Base-by-base conservation (phyloP, 2,329 filamentous ascomycete species). In the Fusarium begoniae region DNA sequence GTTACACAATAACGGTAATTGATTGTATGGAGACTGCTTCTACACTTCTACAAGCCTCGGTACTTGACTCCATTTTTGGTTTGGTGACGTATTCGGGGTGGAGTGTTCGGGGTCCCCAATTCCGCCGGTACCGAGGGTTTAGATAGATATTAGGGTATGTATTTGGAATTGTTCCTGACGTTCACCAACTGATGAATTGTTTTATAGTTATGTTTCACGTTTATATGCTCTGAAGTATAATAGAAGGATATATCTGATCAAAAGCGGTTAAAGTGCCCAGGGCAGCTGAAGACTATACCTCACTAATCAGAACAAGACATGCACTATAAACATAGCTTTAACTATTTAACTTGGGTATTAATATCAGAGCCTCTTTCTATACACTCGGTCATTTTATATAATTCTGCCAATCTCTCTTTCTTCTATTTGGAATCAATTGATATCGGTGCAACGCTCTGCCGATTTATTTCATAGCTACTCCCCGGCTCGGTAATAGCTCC, bases 21-120 rank as follows among this genome's bases (percentile, higher is more conserved):
- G 66, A 68, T 44, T 62, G 35, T 24, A 45, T 54, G 54, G n/a
- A 47, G 41, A 43, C 44, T 48, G 40, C 55, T 68, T 62, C 54
- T 61, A 45, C 61, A 56, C 51, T 68, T 58, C 51, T 43, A 71
- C 71, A 68, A 76, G 64, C 75, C 73, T 76, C 75, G 75, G 75
- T 57, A 76, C 59, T 68, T 55, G 69, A 47, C 53, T 45, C 75
- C 69, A 51, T 68, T 77, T 70, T 43, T 63, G 75, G 73, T 38
- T 56, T 64, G 63, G 72, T 75, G 71, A 76, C 75, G 71, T 76
- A 63, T 73, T 58, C 28, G 43, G 54, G 59, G 70, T 72, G 73
- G 70, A 63, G 75, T 65, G 63, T 37, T 45, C 63, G 75, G 75
- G 57, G 40, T 63, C 44, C 59, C 67, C 56, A 63, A 66, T 77